These are phyloP conservation scores for Pleurotus tuber-regium DNA, from an alignment of 768 basidiomycete species.

Conservation along the genomic window DNA sequence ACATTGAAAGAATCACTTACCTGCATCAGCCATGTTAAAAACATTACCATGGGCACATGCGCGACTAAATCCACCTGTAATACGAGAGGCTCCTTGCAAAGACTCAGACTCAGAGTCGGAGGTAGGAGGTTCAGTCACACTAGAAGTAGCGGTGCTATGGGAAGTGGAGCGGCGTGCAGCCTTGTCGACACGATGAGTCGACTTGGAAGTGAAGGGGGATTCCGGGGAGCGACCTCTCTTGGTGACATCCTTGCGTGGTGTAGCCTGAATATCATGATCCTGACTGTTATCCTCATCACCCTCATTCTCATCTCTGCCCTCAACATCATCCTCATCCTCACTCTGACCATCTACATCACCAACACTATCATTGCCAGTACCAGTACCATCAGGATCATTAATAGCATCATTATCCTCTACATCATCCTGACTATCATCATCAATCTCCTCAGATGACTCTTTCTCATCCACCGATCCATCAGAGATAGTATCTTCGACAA, in stretches of 20 bases:
- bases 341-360: too few relatives aligned
- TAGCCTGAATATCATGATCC: background rate
- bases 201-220: background rate
- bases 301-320: too few relatives aligned
- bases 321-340: too few relatives aligned
- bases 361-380: too few relatives aligned
- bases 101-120: background rate
- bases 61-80: conserved; percentile 13
- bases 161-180: background rate
- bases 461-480: too few relatives aligned
- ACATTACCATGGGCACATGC: conserved; percentile 17
- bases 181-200: background rate
- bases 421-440: too few relatives aligned
- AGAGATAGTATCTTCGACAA: too few relatives aligned
- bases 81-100: conserved; percentile 13
- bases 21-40: conserved; percentile 15
- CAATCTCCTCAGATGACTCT: too few relatives aligned
- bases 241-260: background rate
- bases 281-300: too few relatives aligned
- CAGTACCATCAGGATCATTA: too few relatives aligned
- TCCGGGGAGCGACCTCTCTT: background rate
- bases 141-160: background rate
- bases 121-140: background rate
- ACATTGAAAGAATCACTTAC: too few relatives aligned
- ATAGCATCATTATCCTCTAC: too few relatives aligned